Evolutionary conservation across 1,139 yeast species (phyloP).

Genomic region (Hemisphaericaspora xylanilytica): DNA sequence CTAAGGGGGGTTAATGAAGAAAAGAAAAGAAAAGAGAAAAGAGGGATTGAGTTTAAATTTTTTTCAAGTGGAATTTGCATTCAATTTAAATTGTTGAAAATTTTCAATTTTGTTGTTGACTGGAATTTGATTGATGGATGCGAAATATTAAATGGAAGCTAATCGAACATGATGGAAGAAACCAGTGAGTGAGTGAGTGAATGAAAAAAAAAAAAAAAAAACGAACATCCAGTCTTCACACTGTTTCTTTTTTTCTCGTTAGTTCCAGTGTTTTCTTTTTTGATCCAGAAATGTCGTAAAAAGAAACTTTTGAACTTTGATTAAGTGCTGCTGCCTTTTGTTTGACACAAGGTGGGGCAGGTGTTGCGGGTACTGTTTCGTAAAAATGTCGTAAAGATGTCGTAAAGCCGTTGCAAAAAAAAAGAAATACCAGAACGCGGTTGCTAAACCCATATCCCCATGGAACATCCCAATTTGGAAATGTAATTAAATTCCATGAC

Average conservation of each 20-base stretch:
- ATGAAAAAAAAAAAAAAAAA: background rate
- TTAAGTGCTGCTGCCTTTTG: too few relatives aligned
- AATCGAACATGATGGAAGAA: slow-evolving; percentile 2
- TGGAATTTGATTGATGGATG: slow-evolving; percentile 2
- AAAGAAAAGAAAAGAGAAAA: slow-evolving; percentile 1
- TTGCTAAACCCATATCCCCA: too few relatives aligned
- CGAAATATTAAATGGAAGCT: slow-evolving; percentile 4
- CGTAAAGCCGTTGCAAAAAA: background rate
- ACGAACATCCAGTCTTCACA: too few relatives aligned
- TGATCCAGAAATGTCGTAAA: slow-evolving; percentile 2
- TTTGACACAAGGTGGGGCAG: background rate
- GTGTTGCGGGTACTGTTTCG: background rate
- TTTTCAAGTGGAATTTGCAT: too few relatives aligned
- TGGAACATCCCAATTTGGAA: slow-evolving; percentile 1
- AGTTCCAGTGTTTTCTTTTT: background rate
- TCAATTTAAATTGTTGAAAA: slow-evolving; percentile 7
- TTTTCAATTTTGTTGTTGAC: slow-evolving; percentile 3
- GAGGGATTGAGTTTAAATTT: too few relatives aligned
- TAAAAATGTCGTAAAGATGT: slow-evolving; percentile 3
- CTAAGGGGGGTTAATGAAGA: background rate
- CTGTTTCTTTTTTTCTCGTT: too few relatives aligned
- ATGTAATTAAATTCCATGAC: background rate
- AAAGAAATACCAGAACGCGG: too few relatives aligned
- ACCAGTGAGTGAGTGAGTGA: background rate
- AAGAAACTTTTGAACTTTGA: too few relatives aligned